Evolutionary conservation across 768 basidiomycete species (phyloP).

Genomic region (Agrocybe chaxingu): DNA sequence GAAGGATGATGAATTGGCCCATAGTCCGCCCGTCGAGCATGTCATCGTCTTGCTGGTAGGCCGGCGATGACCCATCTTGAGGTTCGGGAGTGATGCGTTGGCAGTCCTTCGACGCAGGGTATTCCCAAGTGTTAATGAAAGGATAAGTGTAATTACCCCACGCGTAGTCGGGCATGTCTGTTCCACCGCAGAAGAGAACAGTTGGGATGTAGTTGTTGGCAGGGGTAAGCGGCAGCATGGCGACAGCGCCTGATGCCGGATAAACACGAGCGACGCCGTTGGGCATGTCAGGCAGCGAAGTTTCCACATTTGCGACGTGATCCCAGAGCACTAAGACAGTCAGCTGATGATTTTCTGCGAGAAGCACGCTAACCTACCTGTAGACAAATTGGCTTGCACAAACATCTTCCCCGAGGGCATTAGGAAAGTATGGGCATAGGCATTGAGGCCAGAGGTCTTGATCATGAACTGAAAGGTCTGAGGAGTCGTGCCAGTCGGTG

Average conservation of each 20-base stretch:
- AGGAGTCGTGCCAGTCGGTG: slow-evolving; percentile 46
- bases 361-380: slow-evolving; percentile 43
- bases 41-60: slow-evolving; percentile 70
- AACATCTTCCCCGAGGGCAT: slow-evolving; percentile 78
- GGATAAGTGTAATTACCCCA: slow-evolving; percentile 82
- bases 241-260: slow-evolving; percentile 83
- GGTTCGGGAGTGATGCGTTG: slow-evolving; percentile 88
- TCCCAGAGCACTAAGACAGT: slow-evolving; percentile 24
- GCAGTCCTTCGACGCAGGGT: slow-evolving; percentile 70
- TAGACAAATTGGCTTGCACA: slow-evolving; percentile 79
- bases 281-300: slow-evolving; percentile 70
- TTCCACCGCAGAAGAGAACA: slow-evolving; percentile 89
- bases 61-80: slow-evolving; percentile 53
- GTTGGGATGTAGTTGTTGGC: slow-evolving; percentile 86
- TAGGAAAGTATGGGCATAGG: slow-evolving; percentile 72
- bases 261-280: slow-evolving; percentile 75
- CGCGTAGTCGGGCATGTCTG: slow-evolving; percentile 64
- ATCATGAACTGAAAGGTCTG: slow-evolving; percentile 65
- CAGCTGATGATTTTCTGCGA: not conserved
- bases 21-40: slow-evolving; percentile 79
- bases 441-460: slow-evolving; percentile 71
- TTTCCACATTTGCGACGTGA: slow-evolving; percentile 53
- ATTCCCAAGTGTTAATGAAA: slow-evolving; percentile 68
- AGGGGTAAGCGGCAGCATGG: slow-evolving; percentile 89
- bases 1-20: slow-evolving; percentile 90